Percentiles rank a stretch among this genome's conserved stretches.
These are phyloP conservation scores for Hygrocybe coccinea DNA, from an alignment of 768 basidiomycete genomes.

Conservation along the genomic window DNA sequence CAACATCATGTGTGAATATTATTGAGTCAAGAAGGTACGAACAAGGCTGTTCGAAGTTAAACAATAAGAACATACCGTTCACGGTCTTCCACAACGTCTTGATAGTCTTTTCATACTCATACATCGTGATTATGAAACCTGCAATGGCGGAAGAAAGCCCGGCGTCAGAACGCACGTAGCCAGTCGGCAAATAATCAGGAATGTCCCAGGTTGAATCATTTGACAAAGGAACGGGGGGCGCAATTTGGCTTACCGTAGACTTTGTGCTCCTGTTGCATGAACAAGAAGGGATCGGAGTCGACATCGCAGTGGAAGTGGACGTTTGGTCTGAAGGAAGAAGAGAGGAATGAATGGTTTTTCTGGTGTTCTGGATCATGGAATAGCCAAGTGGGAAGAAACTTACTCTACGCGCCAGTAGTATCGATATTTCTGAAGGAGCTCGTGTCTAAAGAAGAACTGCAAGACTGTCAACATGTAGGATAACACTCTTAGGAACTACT, in stretches of 20 bases:
- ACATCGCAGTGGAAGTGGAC: constrained; percentile 76
- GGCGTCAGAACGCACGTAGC: too few species aligned
- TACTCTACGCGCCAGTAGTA: constrained; percentile 70
- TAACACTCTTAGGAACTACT: constrained; percentile 13
- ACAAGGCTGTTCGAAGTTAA: too few species aligned
- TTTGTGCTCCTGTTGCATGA: constrained; percentile 68
- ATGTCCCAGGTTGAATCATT: too few species aligned
- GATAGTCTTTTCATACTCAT: constrained; percentile 75
- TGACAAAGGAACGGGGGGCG: too few species aligned
- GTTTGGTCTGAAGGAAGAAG: constrained; percentile 50
- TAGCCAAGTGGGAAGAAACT: constrained; percentile 6
- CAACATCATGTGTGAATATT: constrained; percentile 15
- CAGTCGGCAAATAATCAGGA: background rate
- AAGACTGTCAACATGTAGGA: background rate
- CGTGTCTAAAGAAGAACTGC: constrained; percentile 73
- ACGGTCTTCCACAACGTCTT: constrained; percentile 71
- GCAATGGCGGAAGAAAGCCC: background rate
- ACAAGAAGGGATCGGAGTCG: constrained; percentile 62
- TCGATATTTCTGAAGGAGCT: constrained; percentile 59
- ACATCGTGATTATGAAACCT: constrained; percentile 73
- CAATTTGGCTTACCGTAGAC: constrained; percentile 66
- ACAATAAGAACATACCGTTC: constrained; percentile 47
- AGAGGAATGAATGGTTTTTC: constrained; percentile 19
- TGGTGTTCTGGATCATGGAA: constrained; percentile 22
- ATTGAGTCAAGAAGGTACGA: constrained; percentile 3